Conservation (phyloP, 768 basidiomycete species). For the Trametes meyenii region DNA sequence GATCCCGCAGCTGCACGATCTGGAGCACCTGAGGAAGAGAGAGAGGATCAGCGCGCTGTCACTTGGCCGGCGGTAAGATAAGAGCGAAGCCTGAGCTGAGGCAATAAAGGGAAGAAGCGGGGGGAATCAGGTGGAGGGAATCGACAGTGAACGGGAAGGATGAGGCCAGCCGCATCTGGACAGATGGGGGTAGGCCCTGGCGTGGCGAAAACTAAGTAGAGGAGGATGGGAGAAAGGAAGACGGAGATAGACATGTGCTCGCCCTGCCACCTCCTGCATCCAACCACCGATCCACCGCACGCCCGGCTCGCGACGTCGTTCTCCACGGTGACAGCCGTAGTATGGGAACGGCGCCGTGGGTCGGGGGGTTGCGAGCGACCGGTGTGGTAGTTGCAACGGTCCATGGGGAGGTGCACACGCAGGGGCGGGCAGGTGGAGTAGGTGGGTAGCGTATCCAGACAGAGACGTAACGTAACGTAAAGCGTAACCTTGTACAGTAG, state of each 20-base stretch:
- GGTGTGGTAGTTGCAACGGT: not conserved
- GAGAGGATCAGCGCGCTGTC: constrained; percentile 8
- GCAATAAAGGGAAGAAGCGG: not conserved
- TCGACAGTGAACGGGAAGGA: no score
- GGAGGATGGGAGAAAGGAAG: no score
- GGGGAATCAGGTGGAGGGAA: no score
- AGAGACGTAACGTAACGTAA: constrained; percentile 2
- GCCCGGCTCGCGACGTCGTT: not conserved
- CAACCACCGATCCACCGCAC: no score
- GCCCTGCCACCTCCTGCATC: not conserved
- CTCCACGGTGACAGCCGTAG: not conserved
- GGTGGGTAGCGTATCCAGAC: not conserved
- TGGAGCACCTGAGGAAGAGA: not conserved
- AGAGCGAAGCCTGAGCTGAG: not conserved
- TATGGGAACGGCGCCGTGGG: not conserved
- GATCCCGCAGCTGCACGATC: not conserved
- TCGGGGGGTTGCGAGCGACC: not conserved
- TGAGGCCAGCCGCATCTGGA: no score
- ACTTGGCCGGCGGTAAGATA: constrained; percentile 9
- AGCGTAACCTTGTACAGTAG: not conserved
- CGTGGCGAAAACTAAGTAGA: no score
- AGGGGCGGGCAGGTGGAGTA: not conserved
- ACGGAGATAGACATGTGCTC: not conserved
- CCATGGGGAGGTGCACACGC: not conserved
- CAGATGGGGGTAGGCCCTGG: no score